These are phyloP conservation scores for Microsporum audouinii DNA, from an alignment of 2,329 filamentous ascomycete species.

Conservation along the genomic window DNA sequence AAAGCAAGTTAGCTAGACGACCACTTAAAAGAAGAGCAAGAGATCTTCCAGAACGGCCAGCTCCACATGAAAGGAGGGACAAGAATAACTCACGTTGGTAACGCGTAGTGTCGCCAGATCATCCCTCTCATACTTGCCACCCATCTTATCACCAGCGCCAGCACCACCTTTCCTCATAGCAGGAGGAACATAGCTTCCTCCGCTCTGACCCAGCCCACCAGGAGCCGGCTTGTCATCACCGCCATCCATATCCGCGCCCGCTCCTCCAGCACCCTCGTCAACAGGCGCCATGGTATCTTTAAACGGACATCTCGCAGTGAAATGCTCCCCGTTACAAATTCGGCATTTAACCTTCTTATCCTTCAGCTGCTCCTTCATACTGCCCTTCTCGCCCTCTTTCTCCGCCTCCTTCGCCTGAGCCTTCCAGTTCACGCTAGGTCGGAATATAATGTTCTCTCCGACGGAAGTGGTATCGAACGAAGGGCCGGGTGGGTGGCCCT, in stretches of 20 bases:
- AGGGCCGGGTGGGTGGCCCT: constrained; percentile 72
- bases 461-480: constrained; percentile 82
- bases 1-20: constrained; percentile 1
- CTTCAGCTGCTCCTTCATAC: constrained; percentile 62
- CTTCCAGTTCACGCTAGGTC: constrained; percentile 87
- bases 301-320: constrained; percentile 97
- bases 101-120: constrained; percentile 93
- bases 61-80: constrained; percentile 18
- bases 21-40: background rate
- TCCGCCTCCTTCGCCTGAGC: constrained; percentile 65
- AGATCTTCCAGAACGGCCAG: constrained; percentile 5
- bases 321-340: constrained; percentile 98
- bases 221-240: constrained; percentile 34
- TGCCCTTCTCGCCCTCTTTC: constrained; percentile 46
- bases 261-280: constrained; percentile 32
- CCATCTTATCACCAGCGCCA: constrained; percentile 65
- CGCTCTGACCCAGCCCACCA: constrained; percentile 50
- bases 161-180: constrained; percentile 63
- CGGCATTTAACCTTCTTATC: constrained; percentile 99
- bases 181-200: constrained; percentile 86
- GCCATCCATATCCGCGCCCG: constrained; percentile 39
- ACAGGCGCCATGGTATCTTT: constrained; percentile 93
- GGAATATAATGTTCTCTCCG: constrained; percentile 97
- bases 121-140: constrained; percentile 89
- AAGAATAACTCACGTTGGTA: constrained; percentile 63